Base-by-base conservation (phyloP, 1,284 basidiomycete species). In the Filobasidium uniguttulatum region DNA sequence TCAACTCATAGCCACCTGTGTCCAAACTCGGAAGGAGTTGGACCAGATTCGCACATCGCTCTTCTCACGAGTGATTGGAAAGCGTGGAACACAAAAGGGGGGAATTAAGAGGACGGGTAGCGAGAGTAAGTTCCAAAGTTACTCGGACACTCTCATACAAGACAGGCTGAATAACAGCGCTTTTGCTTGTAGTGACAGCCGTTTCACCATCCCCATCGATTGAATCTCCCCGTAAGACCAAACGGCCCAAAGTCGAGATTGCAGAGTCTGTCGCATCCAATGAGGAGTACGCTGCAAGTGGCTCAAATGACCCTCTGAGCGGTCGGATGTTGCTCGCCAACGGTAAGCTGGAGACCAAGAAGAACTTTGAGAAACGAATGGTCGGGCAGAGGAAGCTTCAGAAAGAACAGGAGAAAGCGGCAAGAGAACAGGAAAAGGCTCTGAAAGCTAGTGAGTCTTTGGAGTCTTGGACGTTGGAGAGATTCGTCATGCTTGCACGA, bases 281-380 rank as follows among this genome's bases (percentile, higher is more conserved):
- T 19, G 45, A 48, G 20, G 44, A 46, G 7, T 33, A 40, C 45
- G 46, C 30, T 25, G 36, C 50, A 33, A 28, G 30, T 23, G 36
- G 38, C 2, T 22, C 33, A 30, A 44, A 43, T 17, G 53, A 50
- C 35, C 35, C 35, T 3, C 41, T 31, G 20, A 37, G 35, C 26
- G 49, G 37, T 9, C 31, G 53, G 26, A 44, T 48, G 49, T 46
- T 43, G 46, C 30, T 52, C 15, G 45, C 47, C n/a, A 49, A 48
- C 33, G 53, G 53, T 33, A 50, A 44, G 23, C 38, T 48, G 9
- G 53, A 55, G 35, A 51, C 53, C 26, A 55, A 55, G 36, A 55
- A 55, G 46, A 46, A 50, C 43, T 48, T 51, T 40, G 50, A 40
- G 7, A 55, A 55, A 37, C 43, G 53, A 23, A 25, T 55, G 41